Evolutionary conservation across 2,329 filamentous ascomycete genomes (phyloP), one percentile per base, ranked within the genome.

Genomic region (Monosporascus sp.): DNA sequence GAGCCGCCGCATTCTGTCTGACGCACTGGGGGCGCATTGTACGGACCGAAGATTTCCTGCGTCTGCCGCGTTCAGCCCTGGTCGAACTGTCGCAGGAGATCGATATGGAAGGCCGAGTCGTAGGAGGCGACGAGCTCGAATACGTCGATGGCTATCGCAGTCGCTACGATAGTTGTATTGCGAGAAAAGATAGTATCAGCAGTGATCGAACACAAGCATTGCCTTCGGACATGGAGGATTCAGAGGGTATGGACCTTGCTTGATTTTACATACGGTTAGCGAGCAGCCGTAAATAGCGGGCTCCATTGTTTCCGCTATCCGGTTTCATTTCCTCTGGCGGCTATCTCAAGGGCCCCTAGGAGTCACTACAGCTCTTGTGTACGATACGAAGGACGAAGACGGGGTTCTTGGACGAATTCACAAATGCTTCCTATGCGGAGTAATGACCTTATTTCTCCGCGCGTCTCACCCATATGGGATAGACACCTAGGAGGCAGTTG

Each of bases 11-110:
- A 47, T 97, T 95, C 71, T 97, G 91, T 67, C 83, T 99, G 71
- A 88, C 87, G 40, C 90, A 97, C 70, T 99, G 94, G 91, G 94
- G 94, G 51, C 86, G 94, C 47, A 84, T 99, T 27, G 94, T 97
- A 22, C 86, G 94, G 19, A 97, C 92, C 0, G 81, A 87, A 37
- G 92, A 89, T 1, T 99, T 97, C 75, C 79, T 91, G 55, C 86
- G 83, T 49, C 78, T 99, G 37, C 90, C 87, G 52, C 86, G 89
- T 52, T 77, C 81, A 50, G 89, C 90, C 22, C 78, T 99, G 53
- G 88, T 97, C 52, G 93, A 97, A 65, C 80, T 99, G 9, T 96
- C 90, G 52, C 91, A 96, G 70, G 92, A 96, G 68, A 89, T 96
- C 44, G 91, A 97, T 70, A 88, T 86, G 63, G 94, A 97, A 65